Base-by-base conservation (phyloP, 1,284 basidiomycete genomes). In the Ustilago esculenta region DNA sequence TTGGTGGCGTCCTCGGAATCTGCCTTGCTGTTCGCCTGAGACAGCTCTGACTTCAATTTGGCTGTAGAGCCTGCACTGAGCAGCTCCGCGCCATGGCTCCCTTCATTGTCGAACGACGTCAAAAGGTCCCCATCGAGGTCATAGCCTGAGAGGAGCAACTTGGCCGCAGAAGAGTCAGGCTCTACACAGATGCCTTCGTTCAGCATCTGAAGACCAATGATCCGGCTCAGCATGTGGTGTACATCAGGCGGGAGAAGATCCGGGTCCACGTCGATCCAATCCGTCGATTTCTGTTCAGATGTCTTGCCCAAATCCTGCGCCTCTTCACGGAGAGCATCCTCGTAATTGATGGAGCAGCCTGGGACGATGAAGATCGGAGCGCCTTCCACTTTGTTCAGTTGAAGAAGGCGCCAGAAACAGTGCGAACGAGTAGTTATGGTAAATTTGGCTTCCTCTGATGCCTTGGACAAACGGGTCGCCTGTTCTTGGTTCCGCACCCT, bases 341-440 rank as follows among this genome's bases (percentile, higher is more conserved):
- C 56, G 40, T 66, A 49, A 27, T 55, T 53, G 48, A 73, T 65
- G 5, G 70, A 69, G 54, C 70, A 73, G 24, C 63, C 57, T 2
- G 70, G 70, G 15, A 70, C 70, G 12, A 73, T 50, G 23, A 73
- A 73, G 20, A 57, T 58, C 4, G 70, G 70, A 5, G 27, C 33
- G 15, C 58, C 54, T 23, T 54, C 39, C 6, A 73, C 24, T 21
- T 41, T 44, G 20, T 21, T 37, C 37, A 73, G 20, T 5, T 56
- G 42, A 8, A 73, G 57, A 11, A 36, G 39, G 33, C 53, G 66
- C 18, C 49, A 73, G 36, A 66, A 37, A 37, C 57, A 66, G 34
- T 59, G 63, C 27, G 50, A 54, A 1, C 61, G 68, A 11, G 58
- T 66, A 29, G 40, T 66, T n/a, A 64, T 70, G 43, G 51, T 58